Percentiles rank a stretch among this genome's conserved stretches.
Conservation (phyloP, 129 eudicot genomes). For the Cynara cardunculus region DNA sequence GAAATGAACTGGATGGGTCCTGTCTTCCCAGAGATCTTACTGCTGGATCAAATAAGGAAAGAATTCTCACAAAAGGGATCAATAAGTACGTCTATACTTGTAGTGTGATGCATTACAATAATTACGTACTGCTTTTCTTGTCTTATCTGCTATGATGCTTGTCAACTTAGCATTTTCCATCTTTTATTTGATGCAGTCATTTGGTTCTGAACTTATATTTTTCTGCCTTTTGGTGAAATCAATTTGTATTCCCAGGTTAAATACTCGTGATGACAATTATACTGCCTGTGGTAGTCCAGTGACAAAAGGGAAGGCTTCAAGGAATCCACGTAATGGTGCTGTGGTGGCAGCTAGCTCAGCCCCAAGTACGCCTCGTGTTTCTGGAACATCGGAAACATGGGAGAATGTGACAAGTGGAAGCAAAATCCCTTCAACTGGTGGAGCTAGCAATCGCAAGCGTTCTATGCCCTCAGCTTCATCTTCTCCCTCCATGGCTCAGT, state of each 20-base stretch:
- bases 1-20: conserved; percentile 63
- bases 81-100: conserved; percentile 46
- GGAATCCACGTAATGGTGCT: conserved; percentile 63
- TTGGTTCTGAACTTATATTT: background rate
- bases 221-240: background rate
- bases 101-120: background rate
- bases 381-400: conserved; percentile 66
- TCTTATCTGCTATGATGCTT: background rate
- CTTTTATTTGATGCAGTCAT: background rate
- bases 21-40: conserved; percentile 41
- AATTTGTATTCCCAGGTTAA: conserved; percentile 43
- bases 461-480: conserved; percentile 62
- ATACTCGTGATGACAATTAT: conserved; percentile 55
- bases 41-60: conserved; percentile 63
- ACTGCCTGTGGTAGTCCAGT: conserved; percentile 44
- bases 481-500: conserved; percentile 77
- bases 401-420: conserved; percentile 51
- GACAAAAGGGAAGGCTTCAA: conserved; percentile 76
- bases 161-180: background rate
- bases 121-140: background rate
- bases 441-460: conserved; percentile 56
- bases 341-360: conserved; percentile 46
- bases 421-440: conserved; percentile 45
- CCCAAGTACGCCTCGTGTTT: conserved; percentile 45
- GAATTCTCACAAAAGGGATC: conserved; percentile 49